Base-by-base conservation (phyloP, 345 rosid genomes). In the Brassica carinata region DNA sequence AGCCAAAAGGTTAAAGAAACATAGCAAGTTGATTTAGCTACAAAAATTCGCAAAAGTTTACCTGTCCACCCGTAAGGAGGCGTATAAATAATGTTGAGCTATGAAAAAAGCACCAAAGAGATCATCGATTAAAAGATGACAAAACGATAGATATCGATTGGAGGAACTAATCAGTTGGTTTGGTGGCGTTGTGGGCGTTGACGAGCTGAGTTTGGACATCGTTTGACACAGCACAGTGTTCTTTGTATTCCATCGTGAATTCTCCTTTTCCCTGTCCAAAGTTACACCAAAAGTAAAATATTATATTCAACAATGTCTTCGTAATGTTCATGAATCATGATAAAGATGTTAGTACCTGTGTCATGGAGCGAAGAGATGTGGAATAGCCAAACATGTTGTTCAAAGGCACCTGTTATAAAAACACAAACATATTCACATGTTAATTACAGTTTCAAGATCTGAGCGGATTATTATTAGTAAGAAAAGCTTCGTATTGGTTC, bases 341-440 rank as follows among this genome's bases (percentile, higher is more conserved):
- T 30, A 1, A 15, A 23, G 58, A 45, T 45, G 68, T 1, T 31
- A 5, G 53, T 55, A 91, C 98, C 89, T 92, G 99, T 75, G 99
- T 96, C 99, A 96, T 96, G 7, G 99, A 96, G 0, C 98, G 93
- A 57, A 96, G 97, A 4, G 97, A 53, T 4, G 99, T 96, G 2
- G 99, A 96, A 82, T 96, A 96, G 29, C 99, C 99, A 79, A 96
- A 96, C 99, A 94, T 96, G 73, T 94, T 96, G 88, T 94, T 96
- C 84, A 96, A 77, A 34, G 99, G 61, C 23, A 55, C 61, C 61
- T 55, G 61, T 55, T 55, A 55, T 11, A 48, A 48, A 48, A 13
- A 19, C 55, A 55, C 2, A 55, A 14, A 69, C 7, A 36, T 61
- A 66, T 36, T 48, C 19, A 74, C 55, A 40, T 51, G 2, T 63